Base-by-base conservation (phyloP, 2,329 filamentous ascomycete species). In the Epicoccum sorghinum region DNA sequence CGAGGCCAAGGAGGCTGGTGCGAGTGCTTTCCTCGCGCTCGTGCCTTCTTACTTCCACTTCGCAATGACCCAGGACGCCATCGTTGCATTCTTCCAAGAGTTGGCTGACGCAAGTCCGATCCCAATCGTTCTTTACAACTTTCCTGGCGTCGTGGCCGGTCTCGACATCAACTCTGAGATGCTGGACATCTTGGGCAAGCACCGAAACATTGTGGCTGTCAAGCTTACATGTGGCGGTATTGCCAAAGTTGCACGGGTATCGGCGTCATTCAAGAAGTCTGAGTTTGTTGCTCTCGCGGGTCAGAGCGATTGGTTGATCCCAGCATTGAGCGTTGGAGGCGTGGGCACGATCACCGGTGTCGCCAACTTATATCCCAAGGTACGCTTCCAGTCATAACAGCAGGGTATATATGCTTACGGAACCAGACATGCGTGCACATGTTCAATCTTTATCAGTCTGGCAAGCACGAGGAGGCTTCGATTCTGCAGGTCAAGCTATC, bases 261-360 rank as follows among this genome's bases (percentile, higher is more conserved):
- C 69, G 7, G 75, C 76, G 5, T 56, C 64, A 4, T 77, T 75
- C 54, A 64, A 69, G 27, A 66, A 71, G 46, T 67, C 65, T 8
- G 61, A 72, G 18, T 79, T 79, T 47, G 70, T 67, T 23, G 73
- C 74, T 3, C 61, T 78, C 7, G 74, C 76, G 29, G 77, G 77
- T 4, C 77, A 79, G 67, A 74, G 76, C 61, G 73, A 78, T 59
- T 78, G 76, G 74, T 55, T 79, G 23, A 76, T 89, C 43, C 84
- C 83, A 2, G 84, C 83, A 0, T 70, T 89, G 30, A 79, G 80
- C 1, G 81, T 82, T 6, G 86, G 86, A 13, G 83, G 81, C 27
- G 79, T 81, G 2, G 86, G 86, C 8, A 84, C 81, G 59, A 84
- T 89, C 44, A 83, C 85, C 0, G 86, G 84, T 3, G 83, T 88